These are phyloP conservation scores for Isatis lusitanica DNA, from an alignment of 441 rosid genomes.

Conservation along the genomic window DNA sequence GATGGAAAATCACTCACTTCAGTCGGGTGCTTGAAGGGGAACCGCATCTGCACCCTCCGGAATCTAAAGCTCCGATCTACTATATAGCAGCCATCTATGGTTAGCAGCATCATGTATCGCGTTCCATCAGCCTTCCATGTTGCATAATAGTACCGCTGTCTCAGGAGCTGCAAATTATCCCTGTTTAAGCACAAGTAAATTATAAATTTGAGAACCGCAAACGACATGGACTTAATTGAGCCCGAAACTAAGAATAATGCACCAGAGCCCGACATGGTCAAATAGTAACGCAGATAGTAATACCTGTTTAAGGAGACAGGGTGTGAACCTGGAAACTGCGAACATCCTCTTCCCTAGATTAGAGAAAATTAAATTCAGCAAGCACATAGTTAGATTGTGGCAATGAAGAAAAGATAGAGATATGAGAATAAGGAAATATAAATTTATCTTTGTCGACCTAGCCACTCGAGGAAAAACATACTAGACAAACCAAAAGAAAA, in stretches of 20 bases:
- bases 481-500: background rate
- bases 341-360: constrained; percentile 74
- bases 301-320: constrained; percentile 99
- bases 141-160: constrained; percentile 98
- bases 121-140: constrained; percentile 99
- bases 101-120: constrained; percentile 95
- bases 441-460: background rate
- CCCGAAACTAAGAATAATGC: background rate
- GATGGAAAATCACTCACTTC: constrained; percentile 59
- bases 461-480: background rate
- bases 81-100: constrained; percentile 85
- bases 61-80: constrained; percentile 88
- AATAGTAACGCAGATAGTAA: background rate
- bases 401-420: background rate
- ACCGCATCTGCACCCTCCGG: constrained; percentile 97
- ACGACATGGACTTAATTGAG: background rate
- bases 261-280: background rate
- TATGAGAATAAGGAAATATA: background rate
- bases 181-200: constrained; percentile 45
- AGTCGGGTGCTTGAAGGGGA: constrained; percentile 68
- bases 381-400: constrained; percentile 3
- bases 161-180: constrained; percentile 86
- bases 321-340: constrained; percentile 96
- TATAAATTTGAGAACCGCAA: constrained; percentile 9
- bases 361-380: constrained; percentile 24